A percentile compares a stretch with the other conserved stretches of the same genome.
These are phyloP conservation scores for Candida saitoana DNA, from an alignment of 805 yeast species.

Conservation along the genomic window DNA sequence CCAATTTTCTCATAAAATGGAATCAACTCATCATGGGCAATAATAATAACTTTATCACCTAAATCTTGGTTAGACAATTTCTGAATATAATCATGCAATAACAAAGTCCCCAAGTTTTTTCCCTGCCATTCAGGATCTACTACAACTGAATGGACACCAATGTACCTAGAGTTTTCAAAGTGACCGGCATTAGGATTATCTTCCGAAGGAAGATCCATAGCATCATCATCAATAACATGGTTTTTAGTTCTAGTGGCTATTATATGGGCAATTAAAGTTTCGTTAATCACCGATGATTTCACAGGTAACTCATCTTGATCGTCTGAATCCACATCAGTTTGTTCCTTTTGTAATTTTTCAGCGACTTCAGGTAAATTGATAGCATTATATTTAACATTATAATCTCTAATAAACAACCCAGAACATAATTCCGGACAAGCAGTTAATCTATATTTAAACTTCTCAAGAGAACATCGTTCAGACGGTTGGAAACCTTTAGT, in stretches of 20 bases:
- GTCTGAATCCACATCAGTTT: constrained; percentile 23
- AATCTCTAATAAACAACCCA: constrained; percentile 78
- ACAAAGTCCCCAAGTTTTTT: constrained; percentile 73
- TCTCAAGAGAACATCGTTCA: constrained; percentile 68
- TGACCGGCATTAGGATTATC: constrained; percentile 50
- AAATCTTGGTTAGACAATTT: constrained; percentile 82
- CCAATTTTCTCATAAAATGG: constrained; percentile 83
- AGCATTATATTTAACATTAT: constrained; percentile 43
- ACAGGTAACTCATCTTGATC: constrained; percentile 40
- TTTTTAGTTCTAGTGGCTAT: constrained; percentile 67
- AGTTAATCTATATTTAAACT: constrained; percentile 61
- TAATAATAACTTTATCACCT: constrained; percentile 70
- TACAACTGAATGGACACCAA: constrained; percentile 81
- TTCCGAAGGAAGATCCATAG: constrained; percentile 57
- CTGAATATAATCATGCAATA: constrained; percentile 86
- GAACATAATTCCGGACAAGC: constrained; percentile 88
- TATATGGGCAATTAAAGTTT: constrained; percentile 74
- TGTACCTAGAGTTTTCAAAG: constrained; percentile 63
- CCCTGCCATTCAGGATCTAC: constrained; percentile 77
- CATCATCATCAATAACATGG: constrained; percentile 47
- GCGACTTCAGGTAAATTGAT: constrained; percentile 41
- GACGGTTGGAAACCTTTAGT: constrained; percentile 60
- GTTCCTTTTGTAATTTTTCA: constrained; percentile 26
- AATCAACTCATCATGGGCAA: constrained; percentile 65
- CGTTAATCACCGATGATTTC: constrained; percentile 50